Evolutionary conservation across 1,139 yeast species (phyloP).

Genomic region (Debaryomycetaceae sp.): DNA sequence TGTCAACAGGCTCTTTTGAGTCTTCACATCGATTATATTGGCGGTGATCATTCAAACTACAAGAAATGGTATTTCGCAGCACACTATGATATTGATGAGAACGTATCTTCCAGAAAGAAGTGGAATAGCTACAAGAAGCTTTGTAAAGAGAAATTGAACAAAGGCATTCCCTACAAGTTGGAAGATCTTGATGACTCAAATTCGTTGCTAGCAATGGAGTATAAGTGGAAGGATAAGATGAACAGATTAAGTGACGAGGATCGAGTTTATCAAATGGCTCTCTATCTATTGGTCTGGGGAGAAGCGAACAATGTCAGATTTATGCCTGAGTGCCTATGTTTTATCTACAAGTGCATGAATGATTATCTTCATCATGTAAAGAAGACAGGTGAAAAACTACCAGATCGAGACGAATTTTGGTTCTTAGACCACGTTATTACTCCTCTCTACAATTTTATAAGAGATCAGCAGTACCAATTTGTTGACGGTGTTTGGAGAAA

Average conservation of each 20-base stretch:
- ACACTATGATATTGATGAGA: slow-evolving; percentile 20
- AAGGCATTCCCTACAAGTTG: slow-evolving; percentile 8
- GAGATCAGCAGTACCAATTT: slow-evolving; percentile 40
- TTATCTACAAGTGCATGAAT: slow-evolving; percentile 29
- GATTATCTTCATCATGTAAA: slow-evolving; percentile 16
- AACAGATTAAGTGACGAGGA: slow-evolving; percentile 15
- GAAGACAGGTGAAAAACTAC: not conserved
- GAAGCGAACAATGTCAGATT: slow-evolving; percentile 42
- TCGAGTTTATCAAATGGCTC: slow-evolving; percentile 26
- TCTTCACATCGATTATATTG: slow-evolving; percentile 41
- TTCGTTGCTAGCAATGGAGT: slow-evolving; percentile 16
- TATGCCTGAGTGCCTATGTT: slow-evolving; percentile 43
- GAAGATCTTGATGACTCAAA: slow-evolving; percentile 14
- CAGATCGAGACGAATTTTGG: slow-evolving; percentile 6
- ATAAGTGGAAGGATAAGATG: slow-evolving; percentile 24
- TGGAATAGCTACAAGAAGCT: slow-evolving; percentile 11
- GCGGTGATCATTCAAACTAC: slow-evolving; percentile 38
- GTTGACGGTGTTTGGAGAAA: slow-evolving; percentile 41
- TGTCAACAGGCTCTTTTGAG: slow-evolving; percentile 33
- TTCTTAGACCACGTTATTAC: slow-evolving; percentile 40
- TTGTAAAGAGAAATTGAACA: slow-evolving; percentile 5
- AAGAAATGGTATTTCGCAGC: slow-evolving; percentile 42
- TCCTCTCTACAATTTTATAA: slow-evolving; percentile 42
- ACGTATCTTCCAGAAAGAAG: slow-evolving; percentile 8
- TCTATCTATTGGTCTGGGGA: slow-evolving; percentile 42